Base-by-base conservation (phyloP, 179 eudicot genomes). In the Camellia oleifera region DNA sequence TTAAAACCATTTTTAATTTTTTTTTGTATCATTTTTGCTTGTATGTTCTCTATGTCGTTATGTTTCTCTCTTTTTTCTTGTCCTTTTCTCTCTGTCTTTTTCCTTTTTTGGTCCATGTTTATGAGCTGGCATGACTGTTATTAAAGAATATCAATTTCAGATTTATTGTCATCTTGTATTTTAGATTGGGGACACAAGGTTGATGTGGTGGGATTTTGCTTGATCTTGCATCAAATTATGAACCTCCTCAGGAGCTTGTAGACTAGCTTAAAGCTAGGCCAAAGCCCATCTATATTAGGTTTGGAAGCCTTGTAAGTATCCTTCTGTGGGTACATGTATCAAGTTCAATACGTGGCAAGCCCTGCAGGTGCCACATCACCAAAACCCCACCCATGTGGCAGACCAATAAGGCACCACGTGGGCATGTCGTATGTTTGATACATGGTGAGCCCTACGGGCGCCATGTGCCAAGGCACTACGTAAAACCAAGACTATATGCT, bases 151-250 rank as follows among this genome's bases (percentile, higher is more conserved):
- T 26, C 20, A 32, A 9, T 65, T 73, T 60, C 40, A 20, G 78
- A 32, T 61, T 69, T 77, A 54, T 26, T 18, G 5, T 42, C 42
- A 57, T 65, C 9, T 80, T 77, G 65, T 23, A 75, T 77, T 84
- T 77, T 92, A 93, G 97, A 93, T 82, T 93, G 97, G 97, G 97
- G 97, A 57, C 87, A 91, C 4, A 93, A 91, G 78, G 82, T 93
- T 77, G 97, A 93, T 80, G 95, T 93, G 61, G 97, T 93, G 70
- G 97, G 97, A 48, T 93, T 93, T 88, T 93, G 97, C 94, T 93
- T 60, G 97, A 93, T 84, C 95, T 93, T 81, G 95, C 94, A 63
- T 89, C 97, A 68, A 93, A 89, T 80, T 93, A 91, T 83, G 91
- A 86, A 75, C 95, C 97, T 81, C 97, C 97, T 40, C 87, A 82